A percentile compares a stretch with the other conserved stretches of the same genome.
These are phyloP conservation scores for Cyclanthera cordifolia DNA, from an alignment of 306 rosid genomes.

Conservation along the genomic window DNA sequence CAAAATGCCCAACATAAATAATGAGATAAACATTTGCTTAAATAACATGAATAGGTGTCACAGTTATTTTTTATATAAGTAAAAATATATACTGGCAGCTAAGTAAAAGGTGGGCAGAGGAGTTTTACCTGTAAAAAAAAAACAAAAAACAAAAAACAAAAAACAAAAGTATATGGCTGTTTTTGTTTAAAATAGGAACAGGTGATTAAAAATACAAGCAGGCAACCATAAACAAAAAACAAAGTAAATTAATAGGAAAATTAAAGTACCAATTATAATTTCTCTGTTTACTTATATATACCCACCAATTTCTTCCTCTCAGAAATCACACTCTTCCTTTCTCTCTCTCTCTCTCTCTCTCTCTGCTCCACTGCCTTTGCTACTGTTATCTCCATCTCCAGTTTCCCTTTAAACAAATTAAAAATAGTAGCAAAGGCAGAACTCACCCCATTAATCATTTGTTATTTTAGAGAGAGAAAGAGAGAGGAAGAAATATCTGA, in stretches of 20 bases:
- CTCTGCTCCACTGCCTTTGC: slow-evolving; percentile 4
- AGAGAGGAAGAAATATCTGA: too few relatives aligned
- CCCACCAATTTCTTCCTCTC: slow-evolving; percentile 3
- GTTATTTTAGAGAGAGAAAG: not conserved
- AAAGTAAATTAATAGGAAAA: not conserved
- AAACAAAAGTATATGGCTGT: too few relatives aligned
- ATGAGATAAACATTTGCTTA: too few relatives aligned
- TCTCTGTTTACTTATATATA: not conserved
- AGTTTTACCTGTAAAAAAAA: too few relatives aligned
- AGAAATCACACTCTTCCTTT: not conserved
- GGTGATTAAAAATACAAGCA: not conserved
- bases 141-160: too few relatives aligned
- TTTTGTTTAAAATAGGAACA: too few relatives aligned
- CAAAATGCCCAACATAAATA: too few relatives aligned
- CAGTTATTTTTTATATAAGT: too few relatives aligned
- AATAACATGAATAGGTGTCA: too few relatives aligned
- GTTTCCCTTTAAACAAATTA: too few relatives aligned
- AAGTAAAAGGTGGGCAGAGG: too few relatives aligned
- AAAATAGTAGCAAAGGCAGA: not conserved
- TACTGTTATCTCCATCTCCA: not conserved
- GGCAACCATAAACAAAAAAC: not conserved
- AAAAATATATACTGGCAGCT: too few relatives aligned
- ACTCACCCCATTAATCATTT: not conserved
- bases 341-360: not conserved
- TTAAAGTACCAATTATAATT: not conserved